Conservation (phyloP, 2,329 filamentous ascomycete species). For the Aspergillus aculeatinus region DNA sequence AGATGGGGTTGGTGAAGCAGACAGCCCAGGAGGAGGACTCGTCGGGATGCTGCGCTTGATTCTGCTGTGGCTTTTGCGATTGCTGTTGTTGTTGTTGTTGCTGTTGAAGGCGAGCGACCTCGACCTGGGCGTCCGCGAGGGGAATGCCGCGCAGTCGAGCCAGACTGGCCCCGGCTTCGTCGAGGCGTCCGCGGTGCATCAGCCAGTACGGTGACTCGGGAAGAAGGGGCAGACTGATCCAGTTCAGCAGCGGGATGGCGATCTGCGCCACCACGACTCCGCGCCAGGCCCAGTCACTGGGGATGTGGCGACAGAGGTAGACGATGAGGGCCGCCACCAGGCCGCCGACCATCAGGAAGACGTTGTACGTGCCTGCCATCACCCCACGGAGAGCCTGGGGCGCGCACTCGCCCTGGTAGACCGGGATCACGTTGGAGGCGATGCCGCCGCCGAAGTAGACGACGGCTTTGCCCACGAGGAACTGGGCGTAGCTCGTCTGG, state of each 20-base stretch:
- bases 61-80: neutral
- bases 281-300: slow-evolving; percentile 7
- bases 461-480: slow-evolving; percentile 26
- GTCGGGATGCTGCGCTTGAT: neutral
- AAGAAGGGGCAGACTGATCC: neutral
- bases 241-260: neutral
- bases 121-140: neutral
- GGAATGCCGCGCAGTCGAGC: neutral
- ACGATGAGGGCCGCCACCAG: slow-evolving; percentile 9
- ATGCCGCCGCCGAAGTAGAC: slow-evolving; percentile 22
- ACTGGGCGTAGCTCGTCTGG: slow-evolving; percentile 22
- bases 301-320: slow-evolving; percentile 8
- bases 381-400: slow-evolving; percentile 54
- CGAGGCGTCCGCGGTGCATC: neutral
- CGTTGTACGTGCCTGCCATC: slow-evolving; percentile 10
- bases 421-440: slow-evolving; percentile 44
- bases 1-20: neutral
- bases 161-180: neutral
- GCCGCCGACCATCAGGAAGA: slow-evolving; percentile 9
- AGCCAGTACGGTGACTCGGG: slow-evolving; percentile 5
- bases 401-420: slow-evolving; percentile 62
- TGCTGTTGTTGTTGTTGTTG: neutral
- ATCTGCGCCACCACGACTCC: slow-evolving; percentile 7
- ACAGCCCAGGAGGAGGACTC: neutral
- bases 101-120: neutral